A percentile compares a stretch with the other conserved stretches of the same genome.
Evolutionary conservation across 2,329 filamentous ascomycete species (phyloP).

Genomic region (Ceratocystis cacaofunesta): DNA sequence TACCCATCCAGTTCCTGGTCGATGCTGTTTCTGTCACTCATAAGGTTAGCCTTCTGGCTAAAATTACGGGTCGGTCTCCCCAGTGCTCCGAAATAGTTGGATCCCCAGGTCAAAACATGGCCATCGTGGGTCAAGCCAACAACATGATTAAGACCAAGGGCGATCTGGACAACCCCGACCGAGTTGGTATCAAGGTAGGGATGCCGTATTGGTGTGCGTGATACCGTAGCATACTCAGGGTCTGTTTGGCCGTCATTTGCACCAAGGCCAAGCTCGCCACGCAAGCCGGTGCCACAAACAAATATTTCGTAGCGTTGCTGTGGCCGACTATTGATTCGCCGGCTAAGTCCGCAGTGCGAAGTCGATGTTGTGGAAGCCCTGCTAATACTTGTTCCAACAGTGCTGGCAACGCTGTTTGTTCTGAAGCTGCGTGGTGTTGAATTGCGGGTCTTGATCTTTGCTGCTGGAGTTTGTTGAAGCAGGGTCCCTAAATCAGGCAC

Average conservation of each 20-base stretch:
- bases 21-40: neutral
- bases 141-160: conserved; percentile 49
- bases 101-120: conserved; percentile 50
- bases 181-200: conserved; percentile 35
- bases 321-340: conserved; percentile 22
- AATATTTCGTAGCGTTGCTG: conserved; percentile 42
- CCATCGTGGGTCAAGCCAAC: conserved; percentile 47
- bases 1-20: neutral
- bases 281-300: conserved; percentile 46
- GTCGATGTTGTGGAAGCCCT: neutral
- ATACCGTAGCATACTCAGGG: conserved; percentile 20
- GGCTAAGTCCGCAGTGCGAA: neutral
- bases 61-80: conserved; percentile 34
- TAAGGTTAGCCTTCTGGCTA: neutral
- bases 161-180: conserved; percentile 45
- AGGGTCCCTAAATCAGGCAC: neutral
- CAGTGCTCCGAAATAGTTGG: conserved; percentile 50
- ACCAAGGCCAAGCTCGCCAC: conserved; percentile 43
- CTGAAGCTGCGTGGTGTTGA: neutral
- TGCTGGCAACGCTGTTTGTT: neutral
- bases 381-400: neutral
- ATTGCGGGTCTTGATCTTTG: neutral
- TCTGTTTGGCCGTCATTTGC: conserved; percentile 19
- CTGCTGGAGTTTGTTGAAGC: neutral
- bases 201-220: conserved; percentile 30